These are phyloP conservation scores for Pseudocercospora fuligena DNA, from an alignment of 2,329 filamentous ascomycete genomes.

Conservation along the genomic window DNA sequence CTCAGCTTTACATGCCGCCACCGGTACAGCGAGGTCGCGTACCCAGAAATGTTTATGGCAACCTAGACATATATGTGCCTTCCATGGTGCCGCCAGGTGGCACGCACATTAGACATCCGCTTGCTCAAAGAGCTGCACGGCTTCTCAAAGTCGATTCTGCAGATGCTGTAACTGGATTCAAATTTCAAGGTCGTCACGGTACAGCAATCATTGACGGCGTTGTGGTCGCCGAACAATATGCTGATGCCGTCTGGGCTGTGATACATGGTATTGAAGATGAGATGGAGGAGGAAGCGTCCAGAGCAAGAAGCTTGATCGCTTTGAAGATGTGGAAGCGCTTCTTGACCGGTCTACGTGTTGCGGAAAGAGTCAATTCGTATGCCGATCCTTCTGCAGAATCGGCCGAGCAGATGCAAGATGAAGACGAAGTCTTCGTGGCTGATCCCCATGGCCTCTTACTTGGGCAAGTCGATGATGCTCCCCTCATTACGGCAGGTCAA, in stretches of 20 bases:
- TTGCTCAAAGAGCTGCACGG: constrained; percentile 73
- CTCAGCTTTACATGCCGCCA: constrained; percentile 74
- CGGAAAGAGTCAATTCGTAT: constrained; percentile 71
- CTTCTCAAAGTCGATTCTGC: constrained; percentile 82
- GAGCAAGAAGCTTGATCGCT: constrained; percentile 55
- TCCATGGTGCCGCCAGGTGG: constrained; percentile 67
- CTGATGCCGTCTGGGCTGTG: constrained; percentile 72
- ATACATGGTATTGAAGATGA: constrained; percentile 71
- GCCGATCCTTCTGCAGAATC: constrained; percentile 20
- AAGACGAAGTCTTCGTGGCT: constrained; percentile 17
- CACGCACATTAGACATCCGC: constrained; percentile 59
- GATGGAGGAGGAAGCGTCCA: constrained; percentile 65
- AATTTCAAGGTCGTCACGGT: constrained; percentile 82
- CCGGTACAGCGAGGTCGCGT: constrained; percentile 75
- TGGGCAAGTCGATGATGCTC: constrained; percentile 18
- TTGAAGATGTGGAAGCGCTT: constrained; percentile 65
- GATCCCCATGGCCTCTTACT: constrained; percentile 27
- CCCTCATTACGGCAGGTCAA: constrained; percentile 32
- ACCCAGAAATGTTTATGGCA: constrained; percentile 65
- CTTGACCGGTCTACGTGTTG: constrained; percentile 68
- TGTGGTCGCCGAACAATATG: constrained; percentile 73
- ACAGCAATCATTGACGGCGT: constrained; percentile 81
- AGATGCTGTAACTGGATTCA: constrained; percentile 87
- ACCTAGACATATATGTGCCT: constrained; percentile 66
- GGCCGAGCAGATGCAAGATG: constrained; percentile 12